Conservation (phyloP, 495 filamentous ascomycete species). For the Mycothermus thermophilus region DNA sequence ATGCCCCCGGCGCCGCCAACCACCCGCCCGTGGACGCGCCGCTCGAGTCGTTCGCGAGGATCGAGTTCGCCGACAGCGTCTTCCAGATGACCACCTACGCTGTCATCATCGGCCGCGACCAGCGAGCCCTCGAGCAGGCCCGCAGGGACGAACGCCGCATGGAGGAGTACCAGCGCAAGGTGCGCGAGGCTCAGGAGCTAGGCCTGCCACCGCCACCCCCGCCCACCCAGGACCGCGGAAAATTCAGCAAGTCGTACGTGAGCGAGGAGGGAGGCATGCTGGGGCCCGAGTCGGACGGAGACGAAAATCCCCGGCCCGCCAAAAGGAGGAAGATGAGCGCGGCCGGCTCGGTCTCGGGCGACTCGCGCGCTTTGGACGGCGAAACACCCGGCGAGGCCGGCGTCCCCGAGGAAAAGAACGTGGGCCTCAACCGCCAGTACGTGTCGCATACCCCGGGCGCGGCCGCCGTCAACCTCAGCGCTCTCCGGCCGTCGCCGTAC, state of each 20-base stretch:
- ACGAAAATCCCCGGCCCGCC: constrained; percentile 24
- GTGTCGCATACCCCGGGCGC: constrained; percentile 37
- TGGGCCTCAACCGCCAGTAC: constrained; percentile 31
- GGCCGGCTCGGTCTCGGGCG: constrained; percentile 11
- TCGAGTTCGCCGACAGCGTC: constrained; percentile 38
- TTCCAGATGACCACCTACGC: constrained; percentile 41
- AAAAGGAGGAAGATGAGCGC: constrained; percentile 26
- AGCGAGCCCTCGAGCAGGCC: constrained; percentile 30
- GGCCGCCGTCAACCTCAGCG: constrained; percentile 35
- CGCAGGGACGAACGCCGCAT: constrained; percentile 27
- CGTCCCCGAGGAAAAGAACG: constrained; percentile 14
- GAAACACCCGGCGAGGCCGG: constrained; percentile 4
- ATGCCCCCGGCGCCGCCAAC: constrained; percentile 12
- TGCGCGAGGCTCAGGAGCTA: constrained; percentile 23
- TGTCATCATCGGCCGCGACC: constrained; percentile 37
- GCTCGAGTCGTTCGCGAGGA: constrained; percentile 36
- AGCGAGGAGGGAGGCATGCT: constrained; percentile 41
- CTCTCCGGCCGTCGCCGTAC: constrained; percentile 42
- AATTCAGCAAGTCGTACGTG: constrained; percentile 39
- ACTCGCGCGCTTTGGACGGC: constrained; percentile 6
- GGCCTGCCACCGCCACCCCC: constrained; percentile 29
- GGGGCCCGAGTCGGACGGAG: constrained; percentile 35
- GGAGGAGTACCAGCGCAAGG: constrained; percentile 22
- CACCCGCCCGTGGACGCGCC: constrained; percentile 18
- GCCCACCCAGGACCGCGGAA: constrained; percentile 23